These are phyloP conservation scores for Henningerozyma blattae DNA, from an alignment of 805 yeast species.

Conservation along the genomic window DNA sequence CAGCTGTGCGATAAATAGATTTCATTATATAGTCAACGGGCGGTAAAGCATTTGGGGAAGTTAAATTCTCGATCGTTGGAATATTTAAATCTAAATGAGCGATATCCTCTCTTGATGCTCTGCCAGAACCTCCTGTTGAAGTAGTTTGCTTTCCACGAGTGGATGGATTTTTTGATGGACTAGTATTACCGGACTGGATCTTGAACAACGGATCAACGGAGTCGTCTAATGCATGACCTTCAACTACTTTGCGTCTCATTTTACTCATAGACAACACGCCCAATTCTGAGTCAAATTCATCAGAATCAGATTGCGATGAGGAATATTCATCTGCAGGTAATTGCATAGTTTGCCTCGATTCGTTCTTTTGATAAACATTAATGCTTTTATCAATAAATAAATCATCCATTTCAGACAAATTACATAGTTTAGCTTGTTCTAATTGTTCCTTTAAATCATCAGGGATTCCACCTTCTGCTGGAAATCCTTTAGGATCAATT, in stretches of 20 bases:
- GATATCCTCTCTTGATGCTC: constrained; percentile 5
- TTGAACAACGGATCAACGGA: constrained; percentile 22
- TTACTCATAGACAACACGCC: constrained; percentile 20
- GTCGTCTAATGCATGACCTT: constrained; percentile 15
- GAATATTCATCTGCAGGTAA: not conserved
- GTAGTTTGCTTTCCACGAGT: not conserved
- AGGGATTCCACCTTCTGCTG: not conserved
- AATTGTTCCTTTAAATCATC: constrained; percentile 3
- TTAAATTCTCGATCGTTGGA: constrained; percentile 46
- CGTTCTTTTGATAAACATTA: not conserved
- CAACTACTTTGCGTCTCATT: constrained; percentile 15
- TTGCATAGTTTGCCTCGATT: not conserved
- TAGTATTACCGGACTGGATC: constrained; percentile 2
- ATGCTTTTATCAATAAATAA: not conserved
- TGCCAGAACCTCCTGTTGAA: constrained; percentile 1
- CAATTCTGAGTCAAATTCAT: constrained; percentile 14
- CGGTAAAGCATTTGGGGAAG: constrained; percentile 41
- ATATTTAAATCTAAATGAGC: constrained; percentile 7
- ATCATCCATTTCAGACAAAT: not conserved
- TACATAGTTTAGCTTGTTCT: constrained; percentile 4
- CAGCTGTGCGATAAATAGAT: constrained; percentile 48
- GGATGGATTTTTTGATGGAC: constrained; percentile 3
- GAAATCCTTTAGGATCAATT: not conserved
- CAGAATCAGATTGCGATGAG: constrained; percentile 17
- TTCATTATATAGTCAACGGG: constrained; percentile 47